Conservation (phyloP, 352 stramenopile species). For the Bremia lactucae region DNA sequence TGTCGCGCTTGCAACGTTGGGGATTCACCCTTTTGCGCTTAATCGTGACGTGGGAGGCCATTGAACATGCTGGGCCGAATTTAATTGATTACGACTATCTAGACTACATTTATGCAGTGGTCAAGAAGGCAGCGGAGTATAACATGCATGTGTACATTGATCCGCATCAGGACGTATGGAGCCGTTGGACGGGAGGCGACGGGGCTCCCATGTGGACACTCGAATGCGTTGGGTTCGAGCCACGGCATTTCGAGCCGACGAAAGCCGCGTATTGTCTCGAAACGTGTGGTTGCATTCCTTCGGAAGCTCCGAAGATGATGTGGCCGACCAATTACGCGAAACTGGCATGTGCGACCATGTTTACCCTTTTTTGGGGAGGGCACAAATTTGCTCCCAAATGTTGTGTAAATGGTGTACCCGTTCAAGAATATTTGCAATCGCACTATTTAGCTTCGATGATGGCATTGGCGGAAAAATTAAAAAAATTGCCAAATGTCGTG, state of each 20-base stretch:
- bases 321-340: slow-evolving; percentile 90
- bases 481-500: slow-evolving; percentile 71
- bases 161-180: no score
- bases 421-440: slow-evolving; percentile 82
- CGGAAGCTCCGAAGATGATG: slow-evolving; percentile 82
- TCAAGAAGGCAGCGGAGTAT: slow-evolving; percentile 47
- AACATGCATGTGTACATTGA: slow-evolving; percentile 79
- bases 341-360: slow-evolving; percentile 85
- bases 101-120: slow-evolving; percentile 49
- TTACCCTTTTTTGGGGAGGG: slow-evolving; percentile 85
- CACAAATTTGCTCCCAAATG: slow-evolving; percentile 56
- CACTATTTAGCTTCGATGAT: slow-evolving; percentile 77
- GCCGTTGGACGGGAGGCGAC: slow-evolving; percentile 86
- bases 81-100: slow-evolving; percentile 79
- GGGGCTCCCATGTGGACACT: slow-evolving; percentile 86
- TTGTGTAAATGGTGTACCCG: slow-evolving; percentile 54
- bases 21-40: slow-evolving; percentile 75
- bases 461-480: slow-evolving; percentile 46
- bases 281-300: slow-evolving; percentile 27
- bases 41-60: slow-evolving; percentile 85
- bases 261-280: slow-evolving; percentile 70
- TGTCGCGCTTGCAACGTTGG: slow-evolving; percentile 57
- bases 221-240: slow-evolving; percentile 62
- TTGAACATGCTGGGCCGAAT: slow-evolving; percentile 74
- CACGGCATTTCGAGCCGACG: slow-evolving; percentile 56